These are phyloP conservation scores for Ustilago loliicola DNA, from an alignment of 1,284 basidiomycete species.

Conservation along the genomic window DNA sequence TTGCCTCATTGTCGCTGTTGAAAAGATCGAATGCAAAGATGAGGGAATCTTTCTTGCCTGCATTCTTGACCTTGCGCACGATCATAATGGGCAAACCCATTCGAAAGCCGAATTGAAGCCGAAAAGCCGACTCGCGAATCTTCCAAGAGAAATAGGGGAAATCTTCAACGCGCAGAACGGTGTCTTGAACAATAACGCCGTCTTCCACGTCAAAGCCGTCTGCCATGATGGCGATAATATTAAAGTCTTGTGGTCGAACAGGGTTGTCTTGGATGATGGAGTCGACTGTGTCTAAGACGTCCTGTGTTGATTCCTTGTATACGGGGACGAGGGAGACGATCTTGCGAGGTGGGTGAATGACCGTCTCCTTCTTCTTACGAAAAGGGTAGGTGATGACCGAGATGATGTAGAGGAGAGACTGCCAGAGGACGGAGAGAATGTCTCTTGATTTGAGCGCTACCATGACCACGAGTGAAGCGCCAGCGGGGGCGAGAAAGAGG, in stretches of 20 bases:
- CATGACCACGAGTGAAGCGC: constrained; percentile 29
- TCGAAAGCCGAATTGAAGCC: constrained; percentile 32
- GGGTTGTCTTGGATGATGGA: constrained; percentile 41
- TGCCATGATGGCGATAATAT: constrained; percentile 40
- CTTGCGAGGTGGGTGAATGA: constrained; percentile 36
- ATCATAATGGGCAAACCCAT: constrained; percentile 31
- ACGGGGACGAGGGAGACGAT: constrained; percentile 41
- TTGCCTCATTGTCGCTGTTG: constrained; percentile 40
- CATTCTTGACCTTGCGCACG: constrained; percentile 39
- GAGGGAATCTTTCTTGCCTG: constrained; percentile 46
- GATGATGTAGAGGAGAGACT: constrained; percentile 25
- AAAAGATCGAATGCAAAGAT: constrained; percentile 45
- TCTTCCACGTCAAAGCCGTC: constrained; percentile 43
- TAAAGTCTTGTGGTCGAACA: constrained; percentile 23
- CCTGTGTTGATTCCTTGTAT: constrained; percentile 39
- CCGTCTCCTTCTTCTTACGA: constrained; percentile 10
- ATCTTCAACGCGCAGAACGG: constrained; percentile 21
- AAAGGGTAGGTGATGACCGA: constrained; percentile 11
- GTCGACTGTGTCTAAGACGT: constrained; percentile 39
- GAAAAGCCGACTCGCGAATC: constrained; percentile 34
- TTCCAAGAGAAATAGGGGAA: constrained; percentile 43
- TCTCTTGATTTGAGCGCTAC: constrained; percentile 36
- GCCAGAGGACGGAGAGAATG: constrained; percentile 41
- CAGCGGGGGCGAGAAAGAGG: constrained; percentile 26
- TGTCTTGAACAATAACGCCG: constrained; percentile 29